Evolutionary conservation across 805 yeast species (phyloP), one percentile per base, ranked within the genome.

Genomic region (Tanozyma kutaoensis): DNA sequence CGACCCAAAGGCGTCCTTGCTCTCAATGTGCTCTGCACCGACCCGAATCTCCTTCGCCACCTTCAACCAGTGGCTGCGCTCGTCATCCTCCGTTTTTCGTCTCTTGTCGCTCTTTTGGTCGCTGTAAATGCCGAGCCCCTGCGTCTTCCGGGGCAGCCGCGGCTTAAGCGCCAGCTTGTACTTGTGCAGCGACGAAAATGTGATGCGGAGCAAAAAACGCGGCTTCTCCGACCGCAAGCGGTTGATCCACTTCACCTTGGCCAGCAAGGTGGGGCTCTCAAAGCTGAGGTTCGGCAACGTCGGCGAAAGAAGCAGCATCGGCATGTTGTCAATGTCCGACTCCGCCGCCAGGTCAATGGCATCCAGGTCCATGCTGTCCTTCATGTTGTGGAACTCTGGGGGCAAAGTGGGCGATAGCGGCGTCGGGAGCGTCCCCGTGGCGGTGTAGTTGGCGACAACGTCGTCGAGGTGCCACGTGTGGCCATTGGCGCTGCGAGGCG

Each of bases 271-370:
- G 20, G 23, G 13, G 10, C 6, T 15, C 5, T 21, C 24, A n/a
- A 22, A 12, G 25, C 50, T 50, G 6, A 45, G 39, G 14, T 46
- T 32, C 8, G 58, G 58, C 14, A 52, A 39, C 9, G 58, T 51
- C 9, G 59, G 58, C 7, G 55, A 47, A 13, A 53, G 31, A 34
- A 51, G 42, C 11, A 52, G 46, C 13, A 51, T 29, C 4, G 58
- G 55, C 7, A 48, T 25, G 24, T 43, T 34, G 25, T 51, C 55
- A n/a, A 42, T 38, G 20, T 42, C 46, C n/a, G n/a, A n/a, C n/a
- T n/a, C n/a, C n/a, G n/a, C n/a, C n/a, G n/a, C n/a, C n/a, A n/a
- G n/a, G n/a, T n/a, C n/a, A n/a, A n/a, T n/a, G n/a, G n/a, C n/a
- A n/a, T n/a, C n/a, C n/a, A n/a, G n/a, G n/a, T n/a, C n/a, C n/a